Evolutionary conservation across 306 rosid species (phyloP), one percentile per base, ranked within the genome.

Genomic region (Vigna radiata): DNA sequence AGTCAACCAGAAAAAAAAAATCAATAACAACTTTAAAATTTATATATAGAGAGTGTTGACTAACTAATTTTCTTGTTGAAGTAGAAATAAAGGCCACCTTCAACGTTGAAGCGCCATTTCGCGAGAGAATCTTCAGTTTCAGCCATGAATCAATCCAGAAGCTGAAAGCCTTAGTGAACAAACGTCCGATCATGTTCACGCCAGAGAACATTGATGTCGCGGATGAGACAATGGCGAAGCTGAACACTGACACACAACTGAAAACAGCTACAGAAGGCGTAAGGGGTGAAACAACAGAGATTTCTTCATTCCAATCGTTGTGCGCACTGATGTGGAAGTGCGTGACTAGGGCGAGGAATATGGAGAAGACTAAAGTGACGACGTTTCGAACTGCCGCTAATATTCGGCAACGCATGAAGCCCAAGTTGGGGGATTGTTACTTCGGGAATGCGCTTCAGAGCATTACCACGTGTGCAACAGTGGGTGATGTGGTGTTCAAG

Each of bases 371-470:
- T 0, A 86, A 89, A 78, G 83, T 46, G 86, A 90, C 98, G 8
- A 90, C 97, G 73, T 88, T 92, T 27, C 74, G 97, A 17, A 86
- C 88, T 90, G 96, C 97, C 0, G 98, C 90, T 39, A 94, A 94
- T 46, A 69, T 90, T 77, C 88, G 98, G 0, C 91, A 76, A 49
- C 85, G 97, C 63, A 53, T 94, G 37, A 92, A 86, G 73, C 98
- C 98, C 0, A 89, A 86, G 67, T 62, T 91, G 17, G 82, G 77
- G 0, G 73, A 86, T 8, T 59, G n/a, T 74, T 94, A 94, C 72
- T 94, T 94, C 53, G 98, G 97, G 14, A 94, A 94, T 82, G 98
- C 97, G 10, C 91, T 94, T 73, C 97, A 87, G 50, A 86, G 96
- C 86, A 54, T 85, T 12, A 85, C 88, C 2, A 86, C 93, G 3